These are phyloP conservation scores for Melampsora americana DNA, from an alignment of 1,284 basidiomycete genomes.

Conservation along the genomic window DNA sequence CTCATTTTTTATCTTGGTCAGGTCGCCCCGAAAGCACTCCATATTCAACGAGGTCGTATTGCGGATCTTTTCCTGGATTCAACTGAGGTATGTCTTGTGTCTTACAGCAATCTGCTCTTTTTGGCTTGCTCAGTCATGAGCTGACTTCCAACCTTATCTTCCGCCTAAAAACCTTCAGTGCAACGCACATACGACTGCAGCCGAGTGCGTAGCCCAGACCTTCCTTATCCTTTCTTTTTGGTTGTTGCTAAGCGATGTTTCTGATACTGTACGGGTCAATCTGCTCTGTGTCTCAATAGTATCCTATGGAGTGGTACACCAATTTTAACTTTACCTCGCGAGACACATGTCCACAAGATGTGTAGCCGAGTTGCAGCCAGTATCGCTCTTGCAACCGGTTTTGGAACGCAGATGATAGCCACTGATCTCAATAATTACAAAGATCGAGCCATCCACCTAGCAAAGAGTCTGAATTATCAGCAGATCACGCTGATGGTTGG, in stretches of 20 bases:
- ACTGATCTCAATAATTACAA: constrained; percentile 60
- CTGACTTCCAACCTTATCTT: neutral
- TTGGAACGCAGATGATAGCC: constrained; percentile 62
- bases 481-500: constrained; percentile 46
- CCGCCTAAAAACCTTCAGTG: constrained; percentile 55
- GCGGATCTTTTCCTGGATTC: constrained; percentile 66
- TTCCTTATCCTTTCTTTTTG: neutral
- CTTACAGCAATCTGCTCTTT: neutral
- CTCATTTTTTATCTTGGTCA: constrained; percentile 2
- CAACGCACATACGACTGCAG: constrained; percentile 65
- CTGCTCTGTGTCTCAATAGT: constrained; percentile 46
- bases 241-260: neutral
- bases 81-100: constrained; percentile 57
- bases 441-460: constrained; percentile 60
- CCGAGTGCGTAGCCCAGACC: constrained; percentile 57
- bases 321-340: constrained; percentile 62
- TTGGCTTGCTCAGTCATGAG: neutral
- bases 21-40: constrained; percentile 58
- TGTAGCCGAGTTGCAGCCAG: constrained; percentile 64
- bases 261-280: neutral
- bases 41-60: constrained; percentile 61
- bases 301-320: constrained; percentile 65
- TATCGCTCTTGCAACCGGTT: constrained; percentile 62
- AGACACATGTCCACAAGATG: constrained; percentile 61
- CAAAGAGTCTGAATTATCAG: constrained; percentile 56